Evolutionary conservation across 2,329 filamentous ascomycete species (phyloP), one percentile per base, ranked within the genome.

Genomic region (Stenocarpella maydis): DNA sequence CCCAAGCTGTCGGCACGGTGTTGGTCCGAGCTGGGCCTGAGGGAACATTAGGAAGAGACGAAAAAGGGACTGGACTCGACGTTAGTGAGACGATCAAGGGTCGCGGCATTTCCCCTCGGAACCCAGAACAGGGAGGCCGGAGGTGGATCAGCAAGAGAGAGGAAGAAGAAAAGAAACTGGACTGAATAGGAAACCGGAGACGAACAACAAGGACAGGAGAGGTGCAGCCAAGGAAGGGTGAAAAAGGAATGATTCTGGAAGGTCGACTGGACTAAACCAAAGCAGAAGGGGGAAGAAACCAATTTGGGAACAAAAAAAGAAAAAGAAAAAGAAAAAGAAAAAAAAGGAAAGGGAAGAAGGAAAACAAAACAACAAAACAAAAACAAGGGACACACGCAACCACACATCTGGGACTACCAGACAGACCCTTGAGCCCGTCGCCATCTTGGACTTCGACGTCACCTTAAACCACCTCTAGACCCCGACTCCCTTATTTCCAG

Each of bases 1-100:
- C 34, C 67, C 67, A 69, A 52, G 52, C 54, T 69, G 69, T 67
- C 69, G 69, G 69, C 69, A 69, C 45, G 61, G 31, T 66, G n/a
- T 31, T 66, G 69, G 67, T 63, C 67, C 67, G 67, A 71, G 69
- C 68, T 64, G 54, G n/a, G 50, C 34, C 6, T 5, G 34, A 37
- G 12, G 34, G 34, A 37, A 37, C 5, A 37, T 2, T 5, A 37
- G 34, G 6, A 37, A 37, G 4, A 34, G 4, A 34, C 4, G 58
- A n/a, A 67, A 45, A 26, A 41, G 53, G 34, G 10, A 34, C 34
- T 41, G 34, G 64, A 43, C 60, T 65, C 37, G 58, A 50, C 49
- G 31, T 58, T 61, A 54, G 54, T 69, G 67, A 66, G 69, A 66
- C 67, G 67, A 66, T 26, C 24, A 28, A 64, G 31, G 45, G 47